Conservation (phyloP, 169 alveolate species). For the Eimeria nieschulzi region DNA sequence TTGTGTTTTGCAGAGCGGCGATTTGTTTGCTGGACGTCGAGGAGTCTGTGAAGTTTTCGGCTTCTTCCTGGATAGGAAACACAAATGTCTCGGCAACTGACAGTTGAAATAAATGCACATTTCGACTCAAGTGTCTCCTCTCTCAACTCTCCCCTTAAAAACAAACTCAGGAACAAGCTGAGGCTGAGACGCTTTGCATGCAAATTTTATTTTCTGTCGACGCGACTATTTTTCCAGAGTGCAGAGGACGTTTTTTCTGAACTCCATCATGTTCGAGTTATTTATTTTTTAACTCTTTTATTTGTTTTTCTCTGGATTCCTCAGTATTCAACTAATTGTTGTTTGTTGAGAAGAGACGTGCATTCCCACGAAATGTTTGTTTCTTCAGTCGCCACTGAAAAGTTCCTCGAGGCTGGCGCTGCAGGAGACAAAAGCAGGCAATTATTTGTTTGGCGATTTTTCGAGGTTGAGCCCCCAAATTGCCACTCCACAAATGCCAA, state of each 20-base stretch:
- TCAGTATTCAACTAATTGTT: neutral
- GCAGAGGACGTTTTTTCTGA: too few species aligned
- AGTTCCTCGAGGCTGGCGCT: too few species aligned
- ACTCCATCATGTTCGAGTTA: too few species aligned
- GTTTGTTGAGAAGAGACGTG: neutral
- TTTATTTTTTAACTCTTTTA: too few species aligned
- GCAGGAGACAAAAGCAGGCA: too few species aligned
- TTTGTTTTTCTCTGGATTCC: neutral
- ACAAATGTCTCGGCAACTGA: neutral
- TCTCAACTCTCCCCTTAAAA: neutral
- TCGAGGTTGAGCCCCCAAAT: too few species aligned
- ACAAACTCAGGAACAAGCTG: neutral
- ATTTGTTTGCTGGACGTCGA: slow-evolving; percentile 15
- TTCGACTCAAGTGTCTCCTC: neutral
- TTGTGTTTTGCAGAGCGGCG: slow-evolving; percentile 4
- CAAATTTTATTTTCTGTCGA: too few species aligned
- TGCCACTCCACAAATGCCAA: too few species aligned
- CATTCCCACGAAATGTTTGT: too few species aligned
- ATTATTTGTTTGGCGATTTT: too few species aligned
- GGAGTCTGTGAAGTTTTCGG: slow-evolving; percentile 34
- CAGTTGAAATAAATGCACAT: neutral
- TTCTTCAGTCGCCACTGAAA: too few species aligned
- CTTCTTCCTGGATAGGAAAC: slow-evolving; percentile 13
- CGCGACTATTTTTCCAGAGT: too few species aligned
- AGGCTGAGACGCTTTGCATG: neutral